Conservation (phyloP, 768 basidiomycete genomes). For the Tubosaeta sp. region DNA sequence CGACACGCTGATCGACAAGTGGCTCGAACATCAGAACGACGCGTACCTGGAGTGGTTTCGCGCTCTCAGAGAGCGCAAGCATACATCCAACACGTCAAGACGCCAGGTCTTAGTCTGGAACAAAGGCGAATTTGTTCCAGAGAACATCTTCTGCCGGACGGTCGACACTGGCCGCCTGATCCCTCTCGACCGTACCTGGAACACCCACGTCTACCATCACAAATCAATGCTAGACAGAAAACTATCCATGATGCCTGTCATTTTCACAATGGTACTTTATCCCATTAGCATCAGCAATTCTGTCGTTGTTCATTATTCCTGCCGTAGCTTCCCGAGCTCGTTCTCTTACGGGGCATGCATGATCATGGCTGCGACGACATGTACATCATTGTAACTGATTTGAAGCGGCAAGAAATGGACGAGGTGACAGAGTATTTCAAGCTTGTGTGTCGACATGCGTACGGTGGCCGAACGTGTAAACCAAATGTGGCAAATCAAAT, state of each 20-base stretch:
- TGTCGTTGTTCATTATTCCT: conserved; percentile 1
- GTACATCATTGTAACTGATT: conserved; percentile 73
- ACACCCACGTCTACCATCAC: conserved; percentile 77
- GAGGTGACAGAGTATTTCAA: conserved; percentile 77
- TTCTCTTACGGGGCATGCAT: conserved; percentile 78
- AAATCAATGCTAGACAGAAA: conserved; percentile 70
- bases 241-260: conserved; percentile 73
- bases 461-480: conserved; percentile 56
- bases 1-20: conserved; percentile 77
- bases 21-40: conserved; percentile 76
- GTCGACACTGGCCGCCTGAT: conserved; percentile 76
- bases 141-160: conserved; percentile 76
- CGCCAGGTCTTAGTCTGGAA: conserved; percentile 48
- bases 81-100: conserved; percentile 47
- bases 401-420: conserved; percentile 79
- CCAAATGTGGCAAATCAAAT: conserved; percentile 64
- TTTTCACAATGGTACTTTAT: conserved; percentile 67
- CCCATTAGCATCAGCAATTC: neutral
- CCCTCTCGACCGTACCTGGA: conserved; percentile 79
- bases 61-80: conserved; percentile 62
- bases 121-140: conserved; percentile 74
- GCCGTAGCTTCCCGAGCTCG: conserved; percentile 67
- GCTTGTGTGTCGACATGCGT: conserved; percentile 62
- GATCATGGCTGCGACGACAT: conserved; percentile 76
- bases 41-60: conserved; percentile 76